Evolutionary conservation across 192 early-diverging fungal genomes (phyloP), one percentile per base, ranked within the genome.

Genomic region (Paraglomus occultum): DNA sequence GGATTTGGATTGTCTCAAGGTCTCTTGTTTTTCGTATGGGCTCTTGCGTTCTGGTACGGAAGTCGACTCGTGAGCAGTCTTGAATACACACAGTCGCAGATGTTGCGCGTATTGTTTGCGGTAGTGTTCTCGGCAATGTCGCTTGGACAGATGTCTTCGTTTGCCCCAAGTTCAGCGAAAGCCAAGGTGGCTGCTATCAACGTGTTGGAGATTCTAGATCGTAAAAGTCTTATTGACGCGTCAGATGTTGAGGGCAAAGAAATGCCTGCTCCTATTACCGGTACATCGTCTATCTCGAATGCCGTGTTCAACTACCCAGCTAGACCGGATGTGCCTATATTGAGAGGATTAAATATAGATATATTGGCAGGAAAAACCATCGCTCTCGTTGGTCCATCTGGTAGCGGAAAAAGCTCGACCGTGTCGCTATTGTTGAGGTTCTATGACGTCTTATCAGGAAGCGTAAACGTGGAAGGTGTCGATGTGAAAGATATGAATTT

Each of bases 371-470:
- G 91, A 40, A 74, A 80, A 73, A 96, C 90, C 2, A 83, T 96
- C 58, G 95, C 95, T 9, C 73, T 95, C 52, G 94, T 95, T 1
- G 95, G 95, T 40, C 81, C 88, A 18, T 90, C 90, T 0, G 94
- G 94, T 8, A 92, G 90, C 47, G 94, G 94, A 51, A 97, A 97
- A 71, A 84, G 81, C 6, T 88, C 88, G 0, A 79, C 82, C 2
- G 77, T 88, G 48, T 81, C 75, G 53, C 78, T 90, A 61, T 75
- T 89, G 38, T 80, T 94, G 74, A 84, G 94, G 0, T 90, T 90
- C 77, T 97, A 97, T 80, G 93, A 97, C 76, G 73, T 77, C 15
- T 40, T 61, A 12, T 67, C 52, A 12, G 95, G 95, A 57, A 42
- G 39, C 8, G 83, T 91, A n/a, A 72, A 51, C 12, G 76, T 95